phyloP scores from a whole-genome alignment of 768 basidiomycete genomes.

The Mycena filopes region DNA sequence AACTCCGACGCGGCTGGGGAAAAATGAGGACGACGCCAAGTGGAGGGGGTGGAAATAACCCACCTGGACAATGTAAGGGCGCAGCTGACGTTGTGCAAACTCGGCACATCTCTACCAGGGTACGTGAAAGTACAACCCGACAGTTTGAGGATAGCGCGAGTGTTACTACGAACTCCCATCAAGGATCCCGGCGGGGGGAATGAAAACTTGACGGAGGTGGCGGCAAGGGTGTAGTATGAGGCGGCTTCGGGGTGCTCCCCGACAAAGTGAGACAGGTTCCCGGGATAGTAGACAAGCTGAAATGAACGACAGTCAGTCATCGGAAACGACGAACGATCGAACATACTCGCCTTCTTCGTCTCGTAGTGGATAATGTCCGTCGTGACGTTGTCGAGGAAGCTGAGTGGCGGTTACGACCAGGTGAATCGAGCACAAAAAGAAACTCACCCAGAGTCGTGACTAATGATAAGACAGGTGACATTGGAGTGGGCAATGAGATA shows the following conservation, averaged over 20 bases:
- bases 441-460: slow-evolving; percentile 93
- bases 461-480: slow-evolving; percentile 92
- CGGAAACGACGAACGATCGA: slow-evolving; percentile 26
- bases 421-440: slow-evolving; percentile 10
- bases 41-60: slow-evolving; percentile 37
- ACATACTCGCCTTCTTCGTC: slow-evolving; percentile 75
- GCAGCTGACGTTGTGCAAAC: slow-evolving; percentile 89
- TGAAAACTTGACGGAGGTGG: slow-evolving; percentile 92
- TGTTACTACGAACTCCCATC: slow-evolving; percentile 97
- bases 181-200: slow-evolving; percentile 96
- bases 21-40: slow-evolving; percentile 31
- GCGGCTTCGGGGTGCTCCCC: slow-evolving; percentile 91
- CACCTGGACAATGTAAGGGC: slow-evolving; percentile 93
- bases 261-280: slow-evolving; percentile 92
- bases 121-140: slow-evolving; percentile 94
- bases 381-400: slow-evolving; percentile 94
- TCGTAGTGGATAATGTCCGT: slow-evolving; percentile 99
- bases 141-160: slow-evolving; percentile 95
- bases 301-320: slow-evolving; percentile 27
- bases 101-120: slow-evolving; percentile 83
- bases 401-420: slow-evolving; percentile 39
- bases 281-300: slow-evolving; percentile 92
- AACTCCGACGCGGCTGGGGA: slow-evolving; percentile 88
- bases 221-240: slow-evolving; percentile 96
- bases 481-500: slow-evolving; percentile 85